These are phyloP conservation scores for Quercus berberidifolia DNA, from an alignment of 306 rosid species.

Conservation along the genomic window DNA sequence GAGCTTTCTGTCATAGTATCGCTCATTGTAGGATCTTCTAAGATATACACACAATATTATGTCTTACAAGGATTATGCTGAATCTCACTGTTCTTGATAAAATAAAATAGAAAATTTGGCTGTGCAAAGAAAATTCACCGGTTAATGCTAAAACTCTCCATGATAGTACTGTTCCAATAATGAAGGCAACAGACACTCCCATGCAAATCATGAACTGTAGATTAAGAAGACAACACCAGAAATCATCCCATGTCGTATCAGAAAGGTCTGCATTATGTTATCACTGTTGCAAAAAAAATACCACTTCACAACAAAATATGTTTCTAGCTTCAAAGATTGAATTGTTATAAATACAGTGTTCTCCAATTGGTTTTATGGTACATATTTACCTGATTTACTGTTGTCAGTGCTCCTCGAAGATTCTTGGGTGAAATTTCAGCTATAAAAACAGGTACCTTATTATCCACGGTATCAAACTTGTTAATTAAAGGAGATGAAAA, in stretches of 20 bases:
- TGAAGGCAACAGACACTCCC: constrained; percentile 66
- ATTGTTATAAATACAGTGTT: not conserved
- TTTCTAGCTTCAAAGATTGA: constrained; percentile 1
- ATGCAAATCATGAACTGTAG: constrained; percentile 67
- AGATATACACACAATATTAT: not conserved
- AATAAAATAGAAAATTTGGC: constrained; percentile 8
- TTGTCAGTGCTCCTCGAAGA: constrained; percentile 78
- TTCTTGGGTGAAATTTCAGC: constrained; percentile 94
- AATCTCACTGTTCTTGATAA: not conserved
- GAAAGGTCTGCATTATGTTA: not conserved
- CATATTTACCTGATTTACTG: constrained; percentile 69
- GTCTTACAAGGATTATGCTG: not conserved
- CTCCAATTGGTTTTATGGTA: not conserved
- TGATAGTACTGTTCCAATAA: constrained; percentile 71
- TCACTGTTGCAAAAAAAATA: not conserved
- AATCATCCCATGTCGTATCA: not conserved
- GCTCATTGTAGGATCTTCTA: not conserved
- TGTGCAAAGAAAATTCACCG: constrained; percentile 34
- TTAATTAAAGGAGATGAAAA: not conserved
- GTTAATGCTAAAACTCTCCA: constrained; percentile 77
- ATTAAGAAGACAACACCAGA: constrained; percentile 8
- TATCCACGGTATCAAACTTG: constrained; percentile 20
- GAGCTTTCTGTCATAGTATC: constrained; percentile 9
- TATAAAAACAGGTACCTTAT: constrained; percentile 77
- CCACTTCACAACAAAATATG: not conserved